A percentile compares a stretch with the other conserved stretches of the same genome.
Conservation (phyloP, 441 rosid genomes). For the Jatropha multifida region DNA sequence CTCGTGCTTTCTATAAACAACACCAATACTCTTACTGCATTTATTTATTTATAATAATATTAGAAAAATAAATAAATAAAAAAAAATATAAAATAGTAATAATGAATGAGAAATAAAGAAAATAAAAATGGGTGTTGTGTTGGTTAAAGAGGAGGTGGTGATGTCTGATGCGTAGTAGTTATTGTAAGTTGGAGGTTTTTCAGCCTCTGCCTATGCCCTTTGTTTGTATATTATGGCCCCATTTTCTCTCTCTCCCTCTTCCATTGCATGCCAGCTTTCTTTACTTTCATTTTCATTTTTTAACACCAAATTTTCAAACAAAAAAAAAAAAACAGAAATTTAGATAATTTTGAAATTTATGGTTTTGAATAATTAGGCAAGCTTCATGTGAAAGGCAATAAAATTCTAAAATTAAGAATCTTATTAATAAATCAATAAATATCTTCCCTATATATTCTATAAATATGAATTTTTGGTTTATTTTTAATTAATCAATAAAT, state of each 20-base stretch:
- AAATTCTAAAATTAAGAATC: no score
- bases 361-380: not conserved
- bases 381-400: not conserved
- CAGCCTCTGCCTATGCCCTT: slow-evolving; percentile 30
- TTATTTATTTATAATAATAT: not conserved
- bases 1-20: slow-evolving; percentile 38
- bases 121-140: slow-evolving; percentile 10
- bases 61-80: no score
- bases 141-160: slow-evolving; percentile 5
- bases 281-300: slow-evolving; percentile 11
- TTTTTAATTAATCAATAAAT: not conserved
- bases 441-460: no score
- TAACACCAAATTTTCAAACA: not conserved
- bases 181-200: slow-evolving; percentile 1
- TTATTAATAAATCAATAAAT: no score
- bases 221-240: slow-evolving; percentile 24
- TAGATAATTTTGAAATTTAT: not conserved
- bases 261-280: not conserved
- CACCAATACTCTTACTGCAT: slow-evolving; percentile 11
- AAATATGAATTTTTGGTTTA: no score
- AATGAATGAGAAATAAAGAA: not conserved
- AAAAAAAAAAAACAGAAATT: no score
- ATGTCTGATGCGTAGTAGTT: slow-evolving; percentile 3
- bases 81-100: not conserved
- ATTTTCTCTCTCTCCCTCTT: slow-evolving; percentile 10